These are phyloP conservation scores for Halophytophthora polymorphica DNA, from an alignment of 352 stramenopile genomes.

Conservation along the genomic window DNA sequence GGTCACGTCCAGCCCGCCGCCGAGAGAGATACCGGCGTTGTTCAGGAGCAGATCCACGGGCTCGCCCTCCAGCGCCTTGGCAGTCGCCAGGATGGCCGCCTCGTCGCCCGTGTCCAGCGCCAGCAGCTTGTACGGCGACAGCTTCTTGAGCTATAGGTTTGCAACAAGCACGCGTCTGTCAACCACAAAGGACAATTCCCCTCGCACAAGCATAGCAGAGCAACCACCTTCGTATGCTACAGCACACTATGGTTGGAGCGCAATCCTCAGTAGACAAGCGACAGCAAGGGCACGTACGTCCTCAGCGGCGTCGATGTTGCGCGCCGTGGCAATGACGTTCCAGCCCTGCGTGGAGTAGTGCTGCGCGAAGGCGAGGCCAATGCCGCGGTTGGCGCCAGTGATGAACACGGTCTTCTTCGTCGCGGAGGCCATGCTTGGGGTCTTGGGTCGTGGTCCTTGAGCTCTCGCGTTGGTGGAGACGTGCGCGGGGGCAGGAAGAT, in stretches of 20 bases:
- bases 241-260: neutral
- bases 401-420: constrained; percentile 41
- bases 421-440: constrained; percentile 1
- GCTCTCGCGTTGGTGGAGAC: neutral
- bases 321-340: constrained; percentile 46
- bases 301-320: constrained; percentile 29
- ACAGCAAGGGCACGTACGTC: constrained; percentile 7
- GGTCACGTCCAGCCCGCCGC: constrained; percentile 25
- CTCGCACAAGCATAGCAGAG: neutral
- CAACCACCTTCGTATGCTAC: too few species aligned
- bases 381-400: constrained; percentile 48
- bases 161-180: too few species aligned
- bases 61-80: constrained; percentile 33
- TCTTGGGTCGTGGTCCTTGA: neutral
- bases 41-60: constrained; percentile 74
- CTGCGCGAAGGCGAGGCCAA: constrained; percentile 36
- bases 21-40: constrained; percentile 48
- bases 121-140: constrained; percentile 47
- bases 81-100: constrained; percentile 39
- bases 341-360: constrained; percentile 46
- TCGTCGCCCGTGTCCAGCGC: constrained; percentile 53
- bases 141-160: constrained; percentile 18
- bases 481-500: neutral
- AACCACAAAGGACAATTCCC: too few species aligned
- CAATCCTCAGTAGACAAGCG: neutral